A percentile compares a stretch with the other conserved stretches of the same genome.
Conservation (phyloP, 108 stramenopile species). For the Licmophora abbreviata region DNA sequence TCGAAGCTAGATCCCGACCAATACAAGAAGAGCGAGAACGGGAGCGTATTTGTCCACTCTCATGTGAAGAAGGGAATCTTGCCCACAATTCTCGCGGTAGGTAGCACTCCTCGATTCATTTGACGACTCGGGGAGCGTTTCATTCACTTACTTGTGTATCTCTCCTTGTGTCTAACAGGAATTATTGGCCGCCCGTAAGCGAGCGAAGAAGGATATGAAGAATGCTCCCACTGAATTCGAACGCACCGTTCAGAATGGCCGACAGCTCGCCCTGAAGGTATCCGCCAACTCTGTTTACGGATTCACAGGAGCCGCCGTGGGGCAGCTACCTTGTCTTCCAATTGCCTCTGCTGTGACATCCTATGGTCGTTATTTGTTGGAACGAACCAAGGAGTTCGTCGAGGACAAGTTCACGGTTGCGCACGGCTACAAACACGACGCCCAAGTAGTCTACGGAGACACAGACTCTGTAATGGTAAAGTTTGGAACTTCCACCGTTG, state of each 20-base stretch:
- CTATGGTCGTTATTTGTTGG: slow-evolving; percentile 91
- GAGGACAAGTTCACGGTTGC: slow-evolving; percentile 90
- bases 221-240: slow-evolving; percentile 96
- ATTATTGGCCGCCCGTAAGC: slow-evolving; percentile 88
- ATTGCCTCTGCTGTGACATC: slow-evolving; percentile 96
- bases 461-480: slow-evolving; percentile 99
- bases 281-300: slow-evolving; percentile 99
- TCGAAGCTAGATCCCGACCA: slow-evolving; percentile 43
- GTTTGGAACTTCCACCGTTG: slow-evolving; percentile 90
- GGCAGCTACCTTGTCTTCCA: slow-evolving; percentile 96
- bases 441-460: slow-evolving; percentile 97
- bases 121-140: neutral
- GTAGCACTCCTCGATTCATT: slow-evolving; percentile 40
- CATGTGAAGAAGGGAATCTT: slow-evolving; percentile 92
- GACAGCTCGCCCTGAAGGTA: slow-evolving; percentile 97
- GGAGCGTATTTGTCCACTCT: slow-evolving; percentile 89
- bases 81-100: slow-evolving; percentile 94
- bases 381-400: slow-evolving; percentile 89
- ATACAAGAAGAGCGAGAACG: slow-evolving; percentile 89
- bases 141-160: neutral
- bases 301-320: slow-evolving; percentile 98
- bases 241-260: slow-evolving; percentile 98
- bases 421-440: slow-evolving; percentile 91
- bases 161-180: no score
- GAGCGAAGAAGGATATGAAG: slow-evolving; percentile 99